Evolutionary conservation across 306 rosid species (phyloP), one percentile per base, ranked within the genome.

Genomic region (Elaeagnus macrophylla): DNA sequence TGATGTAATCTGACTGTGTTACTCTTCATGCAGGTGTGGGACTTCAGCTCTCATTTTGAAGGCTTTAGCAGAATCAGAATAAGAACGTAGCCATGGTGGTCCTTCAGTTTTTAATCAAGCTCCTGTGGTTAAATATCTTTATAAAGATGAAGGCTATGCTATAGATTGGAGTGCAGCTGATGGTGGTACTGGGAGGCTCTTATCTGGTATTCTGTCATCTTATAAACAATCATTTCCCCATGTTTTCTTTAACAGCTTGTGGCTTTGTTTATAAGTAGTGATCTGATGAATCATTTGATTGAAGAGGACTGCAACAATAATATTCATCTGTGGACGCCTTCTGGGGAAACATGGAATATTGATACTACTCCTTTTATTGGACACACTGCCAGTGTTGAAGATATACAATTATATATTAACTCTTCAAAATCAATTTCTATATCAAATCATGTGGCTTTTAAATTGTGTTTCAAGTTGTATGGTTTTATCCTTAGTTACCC

Each of bases 251-350:
- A 32, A n/a, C 51, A 11, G 52, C 46, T 50, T 17, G 50, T 51
- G 64, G 44, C 35, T 42, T 39, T 9, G n/a, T n/a, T n/a, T n/a
- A n/a, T n/a, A n/a, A n/a, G n/a, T n/a, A n/a, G n/a, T n/a, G 15
- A 54, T 54, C 57, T 53, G 20, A 52, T 47, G 35, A 18, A 37
- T 68, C 52, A 37, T 54, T 61, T 11, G 54, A 56, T 76, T 17
- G 64, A 59, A 91, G 99, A 95, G 80, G 96, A 91, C 75, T 86
- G 99, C 72, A 76, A 67, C 64, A 82, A 69, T 51, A 61, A 58
- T 60, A 82, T 91, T 52, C 77, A 87, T 79, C 59, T 91, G 49
- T 91, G 97, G 97, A 94, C 84, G 69, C 97, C 96, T 17, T 82
- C 87, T 65, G 79, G 69, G 55, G 61, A 76, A 42, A 41, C 96